phyloP scores from a whole-genome alignment of 2,329 filamentous ascomycete genomes.

The Ophioceras dolichostomum region DNA sequence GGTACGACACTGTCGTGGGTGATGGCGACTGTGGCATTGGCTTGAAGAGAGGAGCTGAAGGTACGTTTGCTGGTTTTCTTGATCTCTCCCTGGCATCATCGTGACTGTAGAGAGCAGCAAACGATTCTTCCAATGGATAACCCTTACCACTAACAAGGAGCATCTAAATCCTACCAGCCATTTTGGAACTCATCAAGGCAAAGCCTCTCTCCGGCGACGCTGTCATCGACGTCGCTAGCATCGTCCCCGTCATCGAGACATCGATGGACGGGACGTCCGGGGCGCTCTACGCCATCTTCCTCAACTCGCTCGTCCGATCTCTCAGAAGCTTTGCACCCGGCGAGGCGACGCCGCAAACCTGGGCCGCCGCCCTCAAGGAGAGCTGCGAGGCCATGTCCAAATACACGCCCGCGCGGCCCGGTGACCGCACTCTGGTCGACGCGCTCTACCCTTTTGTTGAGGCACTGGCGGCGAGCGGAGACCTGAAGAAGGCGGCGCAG shows the following conservation, averaged over 20 bases:
- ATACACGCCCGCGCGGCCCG: constrained; percentile 80
- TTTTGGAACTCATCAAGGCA: constrained; percentile 34
- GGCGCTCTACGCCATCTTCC: constrained; percentile 65
- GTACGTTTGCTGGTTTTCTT: no score
- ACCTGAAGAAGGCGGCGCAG: constrained; percentile 60
- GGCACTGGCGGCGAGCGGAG: constrained; percentile 49
- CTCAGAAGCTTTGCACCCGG: constrained; percentile 28
- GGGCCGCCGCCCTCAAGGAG: constrained; percentile 56
- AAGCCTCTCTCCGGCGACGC: constrained; percentile 36
- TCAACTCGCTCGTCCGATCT: constrained; percentile 68
- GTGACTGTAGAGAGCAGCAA: no score
- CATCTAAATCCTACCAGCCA: constrained; percentile 28
- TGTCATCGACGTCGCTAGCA: constrained; percentile 36
- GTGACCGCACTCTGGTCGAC: constrained; percentile 82
- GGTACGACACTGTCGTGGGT: constrained; percentile 71
- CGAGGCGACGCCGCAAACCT: constrained; percentile 21
- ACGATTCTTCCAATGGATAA: no score
- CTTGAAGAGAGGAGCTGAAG: constrained; percentile 76
- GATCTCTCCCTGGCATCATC: no score
- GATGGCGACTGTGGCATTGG: constrained; percentile 87
- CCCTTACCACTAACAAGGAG: constrained; percentile 1
- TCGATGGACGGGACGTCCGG: constrained; percentile 52
- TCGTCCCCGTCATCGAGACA: constrained; percentile 42
- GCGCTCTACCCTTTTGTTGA: constrained; percentile 79
- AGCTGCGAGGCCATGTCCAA: constrained; percentile 59